Evolutionary conservation across 208 protist genomes (phyloP).

Genomic region (Leishmania mexicana): DNA sequence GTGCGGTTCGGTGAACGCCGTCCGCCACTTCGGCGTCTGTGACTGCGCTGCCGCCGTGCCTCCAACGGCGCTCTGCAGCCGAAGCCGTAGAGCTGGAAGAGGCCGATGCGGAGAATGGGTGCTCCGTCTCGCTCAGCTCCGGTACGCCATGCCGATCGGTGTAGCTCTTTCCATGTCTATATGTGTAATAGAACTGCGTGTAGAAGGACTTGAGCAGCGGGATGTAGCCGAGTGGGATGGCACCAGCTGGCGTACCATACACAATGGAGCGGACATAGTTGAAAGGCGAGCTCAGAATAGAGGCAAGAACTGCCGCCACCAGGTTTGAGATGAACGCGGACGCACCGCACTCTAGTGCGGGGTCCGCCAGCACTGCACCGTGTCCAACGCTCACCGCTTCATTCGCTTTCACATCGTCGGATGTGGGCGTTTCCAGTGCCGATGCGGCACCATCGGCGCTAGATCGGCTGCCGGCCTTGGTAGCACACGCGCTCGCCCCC

Average conservation of each 20-base stretch:
- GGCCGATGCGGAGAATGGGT: slow-evolving; percentile 1
- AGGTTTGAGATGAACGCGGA: slow-evolving; percentile 80
- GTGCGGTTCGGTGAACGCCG: background rate
- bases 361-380: background rate
- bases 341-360: slow-evolving; percentile 24
- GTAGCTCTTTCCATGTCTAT: slow-evolving; percentile 70
- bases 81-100: background rate
- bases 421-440: background rate
- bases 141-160: slow-evolving; percentile 41
- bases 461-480: background rate
- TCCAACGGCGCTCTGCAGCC: background rate
- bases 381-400: background rate
- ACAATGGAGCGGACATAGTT: slow-evolving; percentile 89
- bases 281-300: slow-evolving; percentile 83
- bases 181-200: slow-evolving; percentile 76
- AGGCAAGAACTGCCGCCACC: slow-evolving; percentile 75
- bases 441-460: background rate
- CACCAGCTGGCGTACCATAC: slow-evolving; percentile 75
- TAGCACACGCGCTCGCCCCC: background rate
- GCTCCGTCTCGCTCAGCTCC: slow-evolving; percentile 35
- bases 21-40: background rate
- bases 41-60: background rate
- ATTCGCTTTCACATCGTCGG: background rate
- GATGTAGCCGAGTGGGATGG: slow-evolving; percentile 69
- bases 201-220: slow-evolving; percentile 74